Conservation (phyloP, 805 yeast genomes). For the Candida pseudofarinosa region DNA sequence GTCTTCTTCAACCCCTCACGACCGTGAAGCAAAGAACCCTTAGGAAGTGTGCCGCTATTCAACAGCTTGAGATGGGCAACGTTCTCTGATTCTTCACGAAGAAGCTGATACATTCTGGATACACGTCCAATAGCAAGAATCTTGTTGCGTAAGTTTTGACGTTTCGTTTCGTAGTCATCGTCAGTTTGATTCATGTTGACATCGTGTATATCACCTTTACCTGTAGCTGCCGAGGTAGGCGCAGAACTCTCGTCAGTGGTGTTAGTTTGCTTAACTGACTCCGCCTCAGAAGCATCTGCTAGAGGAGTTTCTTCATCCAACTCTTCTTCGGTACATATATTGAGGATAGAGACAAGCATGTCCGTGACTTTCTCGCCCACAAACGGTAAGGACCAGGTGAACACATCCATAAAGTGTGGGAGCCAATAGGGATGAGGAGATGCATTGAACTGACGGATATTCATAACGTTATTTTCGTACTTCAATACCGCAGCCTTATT, state of each 20-base stretch:
- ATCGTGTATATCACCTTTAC: slow-evolving; percentile 12
- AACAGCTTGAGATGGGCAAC: slow-evolving; percentile 73
- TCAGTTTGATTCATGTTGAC: slow-evolving; percentile 1
- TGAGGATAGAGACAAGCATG: slow-evolving; percentile 82
- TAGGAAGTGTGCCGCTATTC: slow-evolving; percentile 76
- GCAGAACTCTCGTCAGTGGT: slow-evolving; percentile 11
- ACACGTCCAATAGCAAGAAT: slow-evolving; percentile 95
- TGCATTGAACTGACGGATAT: slow-evolving; percentile 88
- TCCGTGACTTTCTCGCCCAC: slow-evolving; percentile 96
- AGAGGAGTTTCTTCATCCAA: slow-evolving; percentile 68
- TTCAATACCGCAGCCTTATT: slow-evolving; percentile 94
- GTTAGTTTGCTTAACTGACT: slow-evolving; percentile 6
- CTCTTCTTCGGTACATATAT: slow-evolving; percentile 94
- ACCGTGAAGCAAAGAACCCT: slow-evolving; percentile 82
- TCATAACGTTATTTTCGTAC: slow-evolving; percentile 89
- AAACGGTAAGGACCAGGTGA: slow-evolving; percentile 95
- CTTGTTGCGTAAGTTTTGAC: slow-evolving; percentile 70
- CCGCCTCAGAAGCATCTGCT: slow-evolving; percentile 27
- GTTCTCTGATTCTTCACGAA: slow-evolving; percentile 83
- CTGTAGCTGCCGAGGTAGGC: slow-evolving; percentile 1
- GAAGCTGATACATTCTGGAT: slow-evolving; percentile 83
- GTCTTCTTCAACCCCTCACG: slow-evolving; percentile 70
- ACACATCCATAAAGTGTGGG: slow-evolving; percentile 95
- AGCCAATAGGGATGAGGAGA: slow-evolving; percentile 96
- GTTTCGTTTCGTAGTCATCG: slow-evolving; percentile 25